Base-by-base conservation (phyloP, 1,284 basidiomycete genomes). In the Cryptococcus sp. region DNA sequence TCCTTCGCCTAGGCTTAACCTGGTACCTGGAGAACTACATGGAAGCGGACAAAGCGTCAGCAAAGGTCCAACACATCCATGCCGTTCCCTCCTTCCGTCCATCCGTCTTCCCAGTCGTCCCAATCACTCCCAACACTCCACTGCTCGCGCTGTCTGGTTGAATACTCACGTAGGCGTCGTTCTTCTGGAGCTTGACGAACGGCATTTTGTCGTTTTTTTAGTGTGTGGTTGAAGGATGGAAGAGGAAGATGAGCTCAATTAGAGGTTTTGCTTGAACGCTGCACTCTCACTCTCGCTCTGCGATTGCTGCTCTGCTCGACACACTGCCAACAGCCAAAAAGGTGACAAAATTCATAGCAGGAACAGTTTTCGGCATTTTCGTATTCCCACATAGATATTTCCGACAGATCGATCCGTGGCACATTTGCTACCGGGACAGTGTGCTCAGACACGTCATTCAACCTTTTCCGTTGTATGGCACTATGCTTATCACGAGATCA, bases 1-100 rank as follows among this genome's bases (percentile, higher is more conserved):
- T 87, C 68, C 92, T 84, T 76, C 94, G 85, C 76, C 94, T 90
- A 82, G 93, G 93, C 83, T 95, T 94, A 72, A 94, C 93, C 83
- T 97, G 93, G 86, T 90, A 97, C 67, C 94, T 88, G 65, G 91
- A 94, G 83, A 91, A 96, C 87, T 96, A 94, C 70, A 91, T 87
- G 65, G 68, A 65, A 17, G n/a, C n/a, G n/a, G n/a, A n/a, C n/a
- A n/a, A 52, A 11, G 17, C 23, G 30, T 49, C 48, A 41, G 35
- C 46, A 20, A 16, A 5, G 35, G 46, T 51, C 45, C 42, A 22
- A 48, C 16, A 6, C 13, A n/a, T 20, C 27, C 41, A 30, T 40
- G n/a, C 30, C 22, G 39, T 46, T 19, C 47, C 22, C 17, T n/a
- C 23, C 16, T 30, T 45, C 39, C 17, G 20, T 43, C 50, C 7